These are phyloP conservation scores for Bolboschoenus planiculmis DNA, from an alignment of 176 grass and related monocot species.

Conservation along the genomic window DNA sequence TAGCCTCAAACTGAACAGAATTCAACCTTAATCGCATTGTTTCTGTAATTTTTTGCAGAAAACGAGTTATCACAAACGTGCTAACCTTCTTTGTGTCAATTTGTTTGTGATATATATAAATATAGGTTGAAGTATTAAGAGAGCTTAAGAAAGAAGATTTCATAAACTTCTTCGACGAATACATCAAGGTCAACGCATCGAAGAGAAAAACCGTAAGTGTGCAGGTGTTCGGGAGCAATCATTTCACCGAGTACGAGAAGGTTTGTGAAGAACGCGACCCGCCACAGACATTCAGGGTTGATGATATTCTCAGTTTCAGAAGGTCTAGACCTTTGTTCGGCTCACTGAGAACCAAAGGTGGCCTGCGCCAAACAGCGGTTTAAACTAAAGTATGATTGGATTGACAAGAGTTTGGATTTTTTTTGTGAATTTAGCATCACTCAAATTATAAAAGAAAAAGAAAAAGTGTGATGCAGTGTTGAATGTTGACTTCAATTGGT, in stretches of 20 bases:
- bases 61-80: neutral
- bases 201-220: conserved; percentile 61
- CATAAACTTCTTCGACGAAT: conserved; percentile 50
- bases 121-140: conserved; percentile 58
- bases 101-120: neutral
- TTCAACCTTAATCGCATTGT: neutral
- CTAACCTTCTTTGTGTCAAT: neutral
- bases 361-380: conserved; percentile 34
- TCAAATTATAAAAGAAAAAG: neutral
- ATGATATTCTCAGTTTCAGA: conserved; percentile 38
- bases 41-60: neutral
- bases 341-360: conserved; percentile 38
- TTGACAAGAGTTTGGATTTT: neutral
- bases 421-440: conserved; percentile 4
- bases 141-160: conserved; percentile 79
- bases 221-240: conserved; percentile 50
- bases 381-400: conserved; percentile 2
- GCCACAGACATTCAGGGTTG: conserved; percentile 11
- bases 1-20: neutral
- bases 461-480: neutral
- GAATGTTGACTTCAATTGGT: neutral
- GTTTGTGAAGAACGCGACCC: conserved; percentile 15
- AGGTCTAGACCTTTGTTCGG: conserved; percentile 60
- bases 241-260: conserved; percentile 27
- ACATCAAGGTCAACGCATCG: conserved; percentile 56